Evolutionary conservation across 2,329 filamentous ascomycete species (phyloP).

Genomic region (Colletotrichum liriopes): DNA sequence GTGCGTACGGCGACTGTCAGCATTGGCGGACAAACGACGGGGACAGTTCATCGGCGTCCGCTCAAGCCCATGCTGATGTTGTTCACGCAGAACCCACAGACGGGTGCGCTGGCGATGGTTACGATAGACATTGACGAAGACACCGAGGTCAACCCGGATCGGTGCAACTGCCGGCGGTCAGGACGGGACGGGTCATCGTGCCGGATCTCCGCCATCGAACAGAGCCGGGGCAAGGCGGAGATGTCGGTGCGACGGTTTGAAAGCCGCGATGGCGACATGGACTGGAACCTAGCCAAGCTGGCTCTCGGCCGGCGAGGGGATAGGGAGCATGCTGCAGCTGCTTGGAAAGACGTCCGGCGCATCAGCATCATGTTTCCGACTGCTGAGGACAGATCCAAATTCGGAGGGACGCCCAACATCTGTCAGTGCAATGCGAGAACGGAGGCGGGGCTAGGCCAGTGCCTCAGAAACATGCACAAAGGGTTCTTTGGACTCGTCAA

Average conservation of each 20-base stretch:
- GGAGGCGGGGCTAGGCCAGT: conserved; percentile 46
- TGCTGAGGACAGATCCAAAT: conserved; percentile 44
- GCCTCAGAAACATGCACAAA: conserved; percentile 47
- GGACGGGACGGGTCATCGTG: conserved; percentile 45
- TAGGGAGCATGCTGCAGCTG: conserved; percentile 28
- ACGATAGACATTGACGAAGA: conserved; percentile 52
- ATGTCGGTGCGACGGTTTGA: conserved; percentile 50
- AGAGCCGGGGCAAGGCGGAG: conserved; percentile 46
- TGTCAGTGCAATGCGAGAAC: conserved; percentile 49
- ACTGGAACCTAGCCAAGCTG: conserved; percentile 51
- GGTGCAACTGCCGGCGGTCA: conserved; percentile 52
- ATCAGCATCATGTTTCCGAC: conserved; percentile 52
- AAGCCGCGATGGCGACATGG: conserved; percentile 39
- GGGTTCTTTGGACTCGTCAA: conserved; percentile 51
- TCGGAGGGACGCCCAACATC: conserved; percentile 48
- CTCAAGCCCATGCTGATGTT: conserved; percentile 54
- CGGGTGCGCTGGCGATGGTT: conserved; percentile 48
- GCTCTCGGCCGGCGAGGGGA: conserved; percentile 44
- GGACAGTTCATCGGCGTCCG: conserved; percentile 50
- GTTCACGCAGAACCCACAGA: conserved; percentile 48
- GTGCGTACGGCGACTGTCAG: conserved; percentile 40
- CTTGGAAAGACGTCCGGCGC: conserved; percentile 49
- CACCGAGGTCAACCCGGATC: conserved; percentile 52
- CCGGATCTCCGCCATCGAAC: conserved; percentile 45
- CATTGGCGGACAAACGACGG: conserved; percentile 48